Base-by-base conservation (phyloP, 2,329 filamentous ascomycete genomes). In the Zymoseptoria crescenta region DNA sequence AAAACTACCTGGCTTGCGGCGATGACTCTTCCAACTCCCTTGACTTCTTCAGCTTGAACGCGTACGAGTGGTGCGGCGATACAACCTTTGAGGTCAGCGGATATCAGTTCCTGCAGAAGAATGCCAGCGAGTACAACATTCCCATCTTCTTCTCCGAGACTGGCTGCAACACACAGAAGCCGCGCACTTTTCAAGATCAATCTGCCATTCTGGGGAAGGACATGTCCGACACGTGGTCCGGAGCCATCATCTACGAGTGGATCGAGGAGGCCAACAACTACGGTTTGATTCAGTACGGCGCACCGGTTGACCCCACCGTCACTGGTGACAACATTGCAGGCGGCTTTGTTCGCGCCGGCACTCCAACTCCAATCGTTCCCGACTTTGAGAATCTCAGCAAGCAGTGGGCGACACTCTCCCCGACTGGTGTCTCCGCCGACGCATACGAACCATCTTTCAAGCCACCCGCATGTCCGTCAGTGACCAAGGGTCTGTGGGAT, bases 121-220 rank as follows among this genome's bases (percentile, higher is more conserved):
- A 87, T 64, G 85, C 88, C 5, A 80, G 81, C 45, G 74, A 83
- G 67, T 92, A 91, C 74, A 87, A 85, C 52, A 84, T 95, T n/a
- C 91, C 89, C 20, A 90, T 94, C 68, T 92, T 91, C 79, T 90
- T 96, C 75, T 92, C 89, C 35, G 91, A 96, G 75, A 94, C 89
- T 2, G 91, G 91, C 59, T 96, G 91, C 80, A 92, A 89, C 71
- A 80, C 77, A 5, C 79, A 80, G 0, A 75, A 76, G 1, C 85
- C 86, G 0, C 81, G 87, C 50, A 75, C 79, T 1, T 91, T 88
- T 70, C 79, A 79, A 24, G 87, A 96, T 70, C 89, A 94, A 74
- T 79, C 82, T 49, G 85, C 89, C 54, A 89, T 96, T 66, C 87
- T 94, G 67, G 87, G 88, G 50, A 66, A 79, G 0, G 75, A 89